Base-by-base conservation (phyloP, 2,329 filamentous ascomycete species). In the Blastomyces parvus region DNA sequence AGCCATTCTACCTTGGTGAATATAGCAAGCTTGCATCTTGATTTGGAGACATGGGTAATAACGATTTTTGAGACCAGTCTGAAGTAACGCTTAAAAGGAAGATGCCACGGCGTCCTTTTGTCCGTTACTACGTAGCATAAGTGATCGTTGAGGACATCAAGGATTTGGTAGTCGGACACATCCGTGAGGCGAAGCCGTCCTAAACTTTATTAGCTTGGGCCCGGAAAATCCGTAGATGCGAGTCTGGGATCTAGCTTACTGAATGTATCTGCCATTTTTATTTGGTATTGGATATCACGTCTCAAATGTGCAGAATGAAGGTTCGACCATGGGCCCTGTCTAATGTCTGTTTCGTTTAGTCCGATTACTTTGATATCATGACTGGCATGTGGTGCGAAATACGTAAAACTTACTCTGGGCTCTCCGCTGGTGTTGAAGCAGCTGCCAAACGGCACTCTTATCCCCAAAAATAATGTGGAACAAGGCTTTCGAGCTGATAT, bases 401-500 rank as follows among this genome's bases (percentile, higher is more conserved):
- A n/a, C 36, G 36, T 44, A 8, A 66, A 11, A 66, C 74, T 66
- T 73, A 81, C 79, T 77, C 73, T 87, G 84, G 17, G 89, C 90
- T 69, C 87, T 84, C 60, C 89, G 84, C 73, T 96, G 91, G 72
- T 90, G 88, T 73, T 97, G 93, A 38, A 97, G 81, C 70, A 93
- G 86, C 69, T 94, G 91, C 77, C 97, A 99, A 48, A 97, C 87
- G 42, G 92, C 90, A 73, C 90, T 96, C 77, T 93, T 96, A 75
- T 99, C 94, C 46, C 94, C 94, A 75, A 97, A 99, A 60, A 99
- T 83, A 19, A 97, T 90, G 72, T 97, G 93, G 74, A 97, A 99
- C 64, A 96, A 86, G 0, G 90, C 91, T 75, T 99, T 97, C 57
- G 94, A 88, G 66, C 90, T 95, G 65, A 97, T 87, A 68, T 95